phyloP scores from a whole-genome alignment of 305 asterid species.

The Withania somnifera region DNA sequence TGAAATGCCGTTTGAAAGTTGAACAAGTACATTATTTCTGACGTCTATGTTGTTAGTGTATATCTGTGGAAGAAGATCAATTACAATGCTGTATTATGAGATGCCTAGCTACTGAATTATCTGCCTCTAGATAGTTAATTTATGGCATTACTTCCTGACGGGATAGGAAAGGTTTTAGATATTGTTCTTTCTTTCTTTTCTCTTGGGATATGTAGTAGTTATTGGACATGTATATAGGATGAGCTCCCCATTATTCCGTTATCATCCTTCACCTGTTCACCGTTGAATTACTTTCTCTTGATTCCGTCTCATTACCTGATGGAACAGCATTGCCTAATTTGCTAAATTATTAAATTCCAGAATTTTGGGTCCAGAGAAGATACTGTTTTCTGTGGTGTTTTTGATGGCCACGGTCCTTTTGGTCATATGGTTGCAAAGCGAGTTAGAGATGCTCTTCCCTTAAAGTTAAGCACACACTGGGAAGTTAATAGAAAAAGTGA shows the following conservation, averaged over 20 bases:
- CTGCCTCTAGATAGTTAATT: neutral
- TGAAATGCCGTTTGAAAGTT: neutral
- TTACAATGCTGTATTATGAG: neutral
- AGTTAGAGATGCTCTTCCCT: slow-evolving; percentile 66
- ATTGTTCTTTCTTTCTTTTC: neutral
- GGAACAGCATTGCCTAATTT: neutral
- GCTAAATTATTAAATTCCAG: slow-evolving; percentile 1
- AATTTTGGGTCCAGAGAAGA: slow-evolving; percentile 20
- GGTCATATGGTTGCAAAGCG: slow-evolving; percentile 79
- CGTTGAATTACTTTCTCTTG: neutral
- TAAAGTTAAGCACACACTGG: slow-evolving; percentile 47
- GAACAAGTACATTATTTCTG: neutral
- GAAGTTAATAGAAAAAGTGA: slow-evolving; percentile 20
- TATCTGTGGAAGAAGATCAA: neutral
- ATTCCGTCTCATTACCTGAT: neutral
- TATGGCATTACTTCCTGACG: neutral
- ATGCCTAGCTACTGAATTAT: neutral
- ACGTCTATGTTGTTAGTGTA: neutral
- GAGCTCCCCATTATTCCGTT: neutral
- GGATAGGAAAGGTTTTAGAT: neutral
- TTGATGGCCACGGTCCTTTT: slow-evolving; percentile 79
- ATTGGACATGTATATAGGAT: neutral
- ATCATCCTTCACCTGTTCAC: neutral
- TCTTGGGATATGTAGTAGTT: neutral
- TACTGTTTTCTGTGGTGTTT: slow-evolving; percentile 56